These are phyloP conservation scores for Cercospora canescens DNA, from an alignment of 2,329 filamentous ascomycete genomes.

Conservation along the genomic window DNA sequence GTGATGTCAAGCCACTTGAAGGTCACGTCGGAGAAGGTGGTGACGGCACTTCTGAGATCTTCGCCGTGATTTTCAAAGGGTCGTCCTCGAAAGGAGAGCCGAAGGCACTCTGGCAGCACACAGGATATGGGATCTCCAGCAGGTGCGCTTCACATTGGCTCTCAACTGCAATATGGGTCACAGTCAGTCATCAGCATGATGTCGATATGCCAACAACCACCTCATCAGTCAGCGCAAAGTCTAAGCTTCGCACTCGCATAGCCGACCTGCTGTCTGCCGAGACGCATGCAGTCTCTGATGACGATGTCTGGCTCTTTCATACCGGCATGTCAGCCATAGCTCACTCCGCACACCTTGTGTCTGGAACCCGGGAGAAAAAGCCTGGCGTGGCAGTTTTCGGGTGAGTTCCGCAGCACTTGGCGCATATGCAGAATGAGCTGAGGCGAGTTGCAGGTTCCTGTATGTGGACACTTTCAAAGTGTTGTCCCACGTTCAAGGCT, in stretches of 20 bases:
- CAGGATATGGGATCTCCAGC: background rate
- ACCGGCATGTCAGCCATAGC: background rate
- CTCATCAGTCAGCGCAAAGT: background rate
- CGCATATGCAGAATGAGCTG: background rate
- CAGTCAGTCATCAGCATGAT: background rate
- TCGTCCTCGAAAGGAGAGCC: background rate
- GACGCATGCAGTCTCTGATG: background rate
- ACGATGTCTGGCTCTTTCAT: background rate
- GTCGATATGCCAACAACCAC: background rate
- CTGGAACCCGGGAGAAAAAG: background rate
- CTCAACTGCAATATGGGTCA: background rate
- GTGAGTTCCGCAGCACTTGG: background rate
- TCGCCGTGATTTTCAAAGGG: background rate
- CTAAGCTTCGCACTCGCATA: background rate
- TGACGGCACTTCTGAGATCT: background rate
- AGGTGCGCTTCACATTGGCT: background rate
- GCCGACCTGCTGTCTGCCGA: background rate
- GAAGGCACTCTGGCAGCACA: background rate
- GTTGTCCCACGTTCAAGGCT: background rate
- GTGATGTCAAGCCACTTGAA: background rate
- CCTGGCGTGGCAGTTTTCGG: background rate
- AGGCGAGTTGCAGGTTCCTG: background rate
- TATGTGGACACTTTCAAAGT: background rate
- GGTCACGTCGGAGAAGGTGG: background rate
- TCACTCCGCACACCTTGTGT: background rate